Evolutionary conservation across 306 rosid species (phyloP), one percentile per base, ranked within the genome.

Genomic region (Dicorynia guianensis): DNA sequence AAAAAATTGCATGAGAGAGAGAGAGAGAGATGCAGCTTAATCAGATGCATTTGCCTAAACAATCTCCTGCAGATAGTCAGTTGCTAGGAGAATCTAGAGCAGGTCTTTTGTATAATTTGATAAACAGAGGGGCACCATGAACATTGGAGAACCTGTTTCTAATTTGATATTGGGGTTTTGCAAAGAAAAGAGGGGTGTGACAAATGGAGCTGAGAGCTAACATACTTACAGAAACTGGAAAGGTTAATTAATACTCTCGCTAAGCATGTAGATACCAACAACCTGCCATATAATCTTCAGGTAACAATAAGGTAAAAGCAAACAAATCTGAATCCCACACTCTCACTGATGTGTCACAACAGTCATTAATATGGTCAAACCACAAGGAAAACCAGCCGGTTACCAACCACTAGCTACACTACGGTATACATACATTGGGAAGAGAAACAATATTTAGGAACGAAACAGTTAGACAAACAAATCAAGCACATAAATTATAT

Each of bases 371-470:
- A 15, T 30, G 66, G 65, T 65, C 47, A 65, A 49, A 36, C 67
- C 20, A 55, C 25, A 12, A 55, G 15, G 39, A 76, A 67, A 58
- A 52, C 58, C 66, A 56, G 33, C 3, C n/a, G 58, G 18, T 58
- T 58, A 38, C 14, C 52, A 59, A 49, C 46, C 30, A 25, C 30
- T 25, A 25, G 30, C 30, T 36, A 69, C 53, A 77, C 36, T 58
- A 58, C 13, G 53, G 34, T 49, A 48, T 48, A 68, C 59, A 11
- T 68, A 68, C 36, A 76, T 47, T 68, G 25, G 20, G 20, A 33
- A 52, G 39, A 19, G 42, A 63, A 63, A 55, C 36, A 64, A 11
- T 42, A 76, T 56, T 5, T 57, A 67, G 15, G 10, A 56, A 67
- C 6, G 5, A 13, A 66, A 66, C 13, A 56, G 11, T 69, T 30